Evolutionary conservation across 257 asterid genomes (phyloP).

Genomic region (Ehretia macrophylla): DNA sequence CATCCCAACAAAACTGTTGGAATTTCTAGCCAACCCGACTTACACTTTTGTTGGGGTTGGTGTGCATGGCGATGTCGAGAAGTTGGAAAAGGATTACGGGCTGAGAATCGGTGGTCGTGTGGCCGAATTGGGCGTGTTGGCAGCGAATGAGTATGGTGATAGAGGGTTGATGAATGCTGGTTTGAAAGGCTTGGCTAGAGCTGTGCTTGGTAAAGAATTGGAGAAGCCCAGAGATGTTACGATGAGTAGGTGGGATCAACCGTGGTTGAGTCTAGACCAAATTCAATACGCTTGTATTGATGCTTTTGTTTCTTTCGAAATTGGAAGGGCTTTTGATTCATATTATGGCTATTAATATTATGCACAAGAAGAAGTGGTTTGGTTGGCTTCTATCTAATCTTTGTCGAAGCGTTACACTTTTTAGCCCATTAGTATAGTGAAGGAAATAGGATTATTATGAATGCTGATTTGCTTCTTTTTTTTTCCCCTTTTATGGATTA

Average conservation of each 20-base stretch:
- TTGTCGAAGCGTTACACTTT: no score
- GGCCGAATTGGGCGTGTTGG: constrained; percentile 21
- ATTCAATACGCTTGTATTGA: constrained; percentile 29
- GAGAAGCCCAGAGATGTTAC: constrained; percentile 27
- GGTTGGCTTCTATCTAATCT: no score
- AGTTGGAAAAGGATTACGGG: constrained; percentile 22
- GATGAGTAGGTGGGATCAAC: constrained; percentile 29
- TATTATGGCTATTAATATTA: no score
- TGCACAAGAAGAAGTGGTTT: no score
- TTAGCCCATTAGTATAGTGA: no score
- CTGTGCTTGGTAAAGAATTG: constrained; percentile 18
- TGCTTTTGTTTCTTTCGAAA: constrained; percentile 27
- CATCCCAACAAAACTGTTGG: constrained; percentile 6
- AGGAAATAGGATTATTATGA: no score
- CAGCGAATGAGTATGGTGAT: constrained; percentile 8
- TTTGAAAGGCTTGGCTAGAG: constrained; percentile 19
- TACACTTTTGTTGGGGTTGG: constrained; percentile 29
- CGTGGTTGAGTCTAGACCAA: constrained; percentile 14
- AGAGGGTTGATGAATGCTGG: constrained; percentile 14
- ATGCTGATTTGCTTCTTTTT: no score
- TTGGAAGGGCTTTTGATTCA: constrained; percentile 19
- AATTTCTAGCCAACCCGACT: constrained; percentile 8
- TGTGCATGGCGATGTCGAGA: constrained; percentile 18
- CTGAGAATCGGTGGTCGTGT: constrained; percentile 16
- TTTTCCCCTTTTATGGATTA: no score